A percentile compares a stretch with the other conserved stretches of the same genome.
These are phyloP conservation scores for Phaeophleospora eucalypticola DNA, from an alignment of 2,329 filamentous ascomycete genomes.

Conservation along the genomic window DNA sequence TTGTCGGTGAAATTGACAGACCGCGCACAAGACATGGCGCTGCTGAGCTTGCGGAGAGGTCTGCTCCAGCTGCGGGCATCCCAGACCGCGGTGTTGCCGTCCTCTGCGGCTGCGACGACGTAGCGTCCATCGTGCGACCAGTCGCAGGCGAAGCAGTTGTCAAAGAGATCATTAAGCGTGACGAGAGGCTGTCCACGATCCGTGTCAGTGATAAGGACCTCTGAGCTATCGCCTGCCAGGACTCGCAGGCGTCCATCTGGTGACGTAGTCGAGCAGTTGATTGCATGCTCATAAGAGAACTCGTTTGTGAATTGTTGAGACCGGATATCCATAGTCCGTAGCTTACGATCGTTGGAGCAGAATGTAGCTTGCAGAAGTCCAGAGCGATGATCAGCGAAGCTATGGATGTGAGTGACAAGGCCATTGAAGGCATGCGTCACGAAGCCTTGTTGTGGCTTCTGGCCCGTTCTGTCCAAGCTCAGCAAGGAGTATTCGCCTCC, in stretches of 20 bases:
- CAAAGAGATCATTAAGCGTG: constrained; percentile 53
- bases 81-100: constrained; percentile 69
- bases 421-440: constrained; percentile 49
- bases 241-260: constrained; percentile 67
- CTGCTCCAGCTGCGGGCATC: constrained; percentile 67
- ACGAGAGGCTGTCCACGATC: constrained; percentile 56
- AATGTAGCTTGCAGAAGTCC: constrained; percentile 50
- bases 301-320: constrained; percentile 57
- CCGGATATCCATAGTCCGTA: constrained; percentile 52
- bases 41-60: constrained; percentile 53
- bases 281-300: constrained; percentile 55
- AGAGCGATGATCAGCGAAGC: constrained; percentile 45
- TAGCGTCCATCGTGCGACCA: constrained; percentile 76
- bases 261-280: constrained; percentile 71
- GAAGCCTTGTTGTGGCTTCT: constrained; percentile 41
- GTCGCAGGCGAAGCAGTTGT: constrained; percentile 72
- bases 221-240: constrained; percentile 65
- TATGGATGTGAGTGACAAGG: constrained; percentile 58
- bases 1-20: constrained; percentile 68
- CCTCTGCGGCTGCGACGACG: constrained; percentile 73
- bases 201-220: constrained; percentile 65
- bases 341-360: constrained; percentile 54
- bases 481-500: constrained; percentile 54
- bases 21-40: constrained; percentile 65
- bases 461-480: constrained; percentile 3